Evolutionary conservation across 495 filamentous ascomycete genomes (phyloP).

Genomic region (Penicillium cinerascens): DNA sequence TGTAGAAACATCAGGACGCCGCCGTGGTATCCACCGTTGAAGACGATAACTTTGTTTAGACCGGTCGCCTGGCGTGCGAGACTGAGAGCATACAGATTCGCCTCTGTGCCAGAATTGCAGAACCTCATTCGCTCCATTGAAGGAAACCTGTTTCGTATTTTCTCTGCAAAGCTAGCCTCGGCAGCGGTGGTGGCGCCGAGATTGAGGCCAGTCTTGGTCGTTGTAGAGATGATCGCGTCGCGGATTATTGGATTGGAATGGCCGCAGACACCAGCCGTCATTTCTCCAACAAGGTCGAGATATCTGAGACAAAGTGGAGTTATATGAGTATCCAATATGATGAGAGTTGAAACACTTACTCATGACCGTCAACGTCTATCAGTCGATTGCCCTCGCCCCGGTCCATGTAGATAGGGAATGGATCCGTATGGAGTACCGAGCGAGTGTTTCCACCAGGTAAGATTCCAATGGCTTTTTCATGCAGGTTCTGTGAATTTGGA

Average conservation of each 20-base stretch:
- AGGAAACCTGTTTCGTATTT: conserved; percentile 22
- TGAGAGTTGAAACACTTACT: conserved; percentile 1
- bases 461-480: neutral
- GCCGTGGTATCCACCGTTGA: conserved; percentile 27
- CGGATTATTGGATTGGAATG: conserved; percentile 4
- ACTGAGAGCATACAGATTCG: conserved; percentile 34
- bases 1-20: conserved; percentile 15
- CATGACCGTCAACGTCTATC: conserved; percentile 16
- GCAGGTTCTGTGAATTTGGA: neutral
- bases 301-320: neutral
- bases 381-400: conserved; percentile 36
- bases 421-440: conserved; percentile 51
- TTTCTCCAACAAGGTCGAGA: conserved; percentile 6
- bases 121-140: conserved; percentile 35
- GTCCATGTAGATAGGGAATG: conserved; percentile 52
- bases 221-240: neutral
- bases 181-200: neutral
- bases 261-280: conserved; percentile 3
- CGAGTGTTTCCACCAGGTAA: conserved; percentile 62
- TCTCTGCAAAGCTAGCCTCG: conserved; percentile 3
- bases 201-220: neutral
- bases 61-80: conserved; percentile 12
- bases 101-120: conserved; percentile 39
- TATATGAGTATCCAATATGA: neutral
- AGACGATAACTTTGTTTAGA: conserved; percentile 31